Base-by-base conservation (phyloP, 495 filamentous ascomycete genomes). In the Podospora appendiculata region DNA sequence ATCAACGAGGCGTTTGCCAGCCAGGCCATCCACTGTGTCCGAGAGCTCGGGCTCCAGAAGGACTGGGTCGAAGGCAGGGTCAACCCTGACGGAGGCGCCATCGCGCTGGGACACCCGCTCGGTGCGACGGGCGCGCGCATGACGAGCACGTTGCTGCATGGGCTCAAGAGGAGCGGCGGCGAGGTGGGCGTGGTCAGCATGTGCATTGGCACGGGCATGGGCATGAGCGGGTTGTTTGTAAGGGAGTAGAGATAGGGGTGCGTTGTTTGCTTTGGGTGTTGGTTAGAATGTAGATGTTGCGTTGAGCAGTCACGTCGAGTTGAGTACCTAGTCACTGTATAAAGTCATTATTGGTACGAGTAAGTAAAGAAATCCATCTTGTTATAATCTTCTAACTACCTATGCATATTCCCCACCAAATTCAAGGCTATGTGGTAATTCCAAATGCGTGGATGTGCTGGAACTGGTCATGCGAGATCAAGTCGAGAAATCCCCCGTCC, bases 1-100 rank as follows among this genome's bases (percentile, higher is more conserved):
- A 84, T 96, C 65, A 96, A 96, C 68, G 91, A 96, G 77, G 90
- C 91, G 16, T 96, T 95, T 70, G 91, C 91, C 4, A 87, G 84
- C 49, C 91, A 96, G 72, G 84, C 88, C 11, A 64, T 96, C 9
- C 88, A 94, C 71, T 92, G 86, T 61, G 65, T 89, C 35, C 71
- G 88, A 57, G 79, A 84, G 68, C 71, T 95, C 14, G 88, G 88
- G 0, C 64, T 90, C 32, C 78, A 85, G 59, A 61, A 68, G 52
- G 71, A 55, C 8, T 79, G 83, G 72, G 77, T 77, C 57, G 68
- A 79, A 56, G 79, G 77, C 4, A 79, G 75, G 73, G 84, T 96
- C 1, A 96, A 96, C 70, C 90, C 90, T 10, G 90, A 93, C 52
- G 91, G 91, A 53, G 91, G 91, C 55, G 90, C 91, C 14, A 95